Evolutionary conservation across 768 basidiomycete genomes (phyloP).

Genomic region (Stropharia rugosoannulata): DNA sequence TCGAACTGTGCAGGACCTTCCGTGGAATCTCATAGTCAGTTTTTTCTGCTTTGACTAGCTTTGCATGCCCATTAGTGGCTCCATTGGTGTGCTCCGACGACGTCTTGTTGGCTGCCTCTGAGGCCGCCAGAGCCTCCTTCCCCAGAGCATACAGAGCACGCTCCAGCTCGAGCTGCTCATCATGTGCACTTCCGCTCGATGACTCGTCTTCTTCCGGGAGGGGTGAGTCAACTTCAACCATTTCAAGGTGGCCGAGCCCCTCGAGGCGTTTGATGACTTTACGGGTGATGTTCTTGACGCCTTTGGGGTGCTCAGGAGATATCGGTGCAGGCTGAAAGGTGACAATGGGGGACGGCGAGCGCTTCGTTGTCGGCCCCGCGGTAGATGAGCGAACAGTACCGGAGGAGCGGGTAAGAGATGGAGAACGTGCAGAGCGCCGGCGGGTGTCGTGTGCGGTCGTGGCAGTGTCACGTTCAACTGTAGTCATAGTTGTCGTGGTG

Average conservation of each 20-base stretch:
- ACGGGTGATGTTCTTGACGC: conserved; percentile 45
- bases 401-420: conserved; percentile 18
- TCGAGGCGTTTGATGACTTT: conserved; percentile 49
- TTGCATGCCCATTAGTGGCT: conserved; percentile 12
- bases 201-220: conserved; percentile 35
- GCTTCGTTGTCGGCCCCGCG: conserved; percentile 23
- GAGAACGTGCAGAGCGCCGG: conserved; percentile 21
- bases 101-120: conserved; percentile 12
- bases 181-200: conserved; percentile 19
- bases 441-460: conserved; percentile 19
- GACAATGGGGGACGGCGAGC: conserved; percentile 50
- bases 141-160: conserved; percentile 22
- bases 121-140: conserved; percentile 11
- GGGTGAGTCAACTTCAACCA: conserved; percentile 23
- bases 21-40: conserved; percentile 91
- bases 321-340: conserved; percentile 37
- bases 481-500: conserved; percentile 3
- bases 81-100: conserved; percentile 10
- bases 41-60: conserved; percentile 25
- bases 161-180: conserved; percentile 24
- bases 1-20: conserved; percentile 85
- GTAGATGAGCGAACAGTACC: conserved; percentile 9
- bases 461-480: conserved; percentile 12
- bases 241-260: conserved; percentile 41
- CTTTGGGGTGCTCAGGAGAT: conserved; percentile 34